Conservation (phyloP, 768 basidiomycete species). For the Megacollybia marginata region DNA sequence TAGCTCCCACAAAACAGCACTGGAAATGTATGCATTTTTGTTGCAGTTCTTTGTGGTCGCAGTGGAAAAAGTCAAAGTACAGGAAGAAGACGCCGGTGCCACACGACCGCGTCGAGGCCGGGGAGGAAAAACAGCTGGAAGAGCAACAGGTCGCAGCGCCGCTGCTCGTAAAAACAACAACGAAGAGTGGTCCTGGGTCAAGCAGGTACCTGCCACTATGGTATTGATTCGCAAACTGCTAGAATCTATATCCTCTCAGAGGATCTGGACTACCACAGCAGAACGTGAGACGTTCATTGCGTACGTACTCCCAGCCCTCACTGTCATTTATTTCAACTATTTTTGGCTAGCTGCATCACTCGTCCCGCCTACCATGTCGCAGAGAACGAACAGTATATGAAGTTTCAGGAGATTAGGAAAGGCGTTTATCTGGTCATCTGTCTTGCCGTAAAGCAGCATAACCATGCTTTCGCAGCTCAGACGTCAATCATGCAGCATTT, state of each 20-base stretch:
- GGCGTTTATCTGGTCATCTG: conserved; percentile 88
- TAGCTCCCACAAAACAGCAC: conserved; percentile 56
- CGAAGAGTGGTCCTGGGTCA: conserved; percentile 68
- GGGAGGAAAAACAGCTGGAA: conserved; percentile 44
- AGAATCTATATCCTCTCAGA: conserved; percentile 48
- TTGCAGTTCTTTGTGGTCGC: conserved; percentile 85
- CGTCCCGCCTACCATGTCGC: conserved; percentile 82
- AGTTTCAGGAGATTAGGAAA: conserved; percentile 57
- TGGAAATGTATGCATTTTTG: conserved; percentile 91
- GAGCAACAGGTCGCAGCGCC: conserved; percentile 20
- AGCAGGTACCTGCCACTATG: conserved; percentile 67
- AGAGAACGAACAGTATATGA: conserved; percentile 88
- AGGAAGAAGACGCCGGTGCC: conserved; percentile 34
- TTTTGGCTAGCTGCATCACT: conserved; percentile 64
- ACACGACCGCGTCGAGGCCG: conserved; percentile 48
- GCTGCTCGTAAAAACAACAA: conserved; percentile 34
- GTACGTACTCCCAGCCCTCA: conserved; percentile 34
- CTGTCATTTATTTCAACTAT: background rate
- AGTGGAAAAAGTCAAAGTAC: conserved; percentile 67
- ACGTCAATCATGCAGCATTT: conserved; percentile 87
- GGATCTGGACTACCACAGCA: conserved; percentile 85
- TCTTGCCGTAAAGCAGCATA: conserved; percentile 85
- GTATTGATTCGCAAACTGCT: conserved; percentile 68
- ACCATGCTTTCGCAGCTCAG: conserved; percentile 76
- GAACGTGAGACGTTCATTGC: conserved; percentile 84